Percentiles rank a stretch among this genome's conserved stretches.
Evolutionary conservation across 139 green algal species (phyloP).

Genomic region (Tetradesmus obliquus): DNA sequence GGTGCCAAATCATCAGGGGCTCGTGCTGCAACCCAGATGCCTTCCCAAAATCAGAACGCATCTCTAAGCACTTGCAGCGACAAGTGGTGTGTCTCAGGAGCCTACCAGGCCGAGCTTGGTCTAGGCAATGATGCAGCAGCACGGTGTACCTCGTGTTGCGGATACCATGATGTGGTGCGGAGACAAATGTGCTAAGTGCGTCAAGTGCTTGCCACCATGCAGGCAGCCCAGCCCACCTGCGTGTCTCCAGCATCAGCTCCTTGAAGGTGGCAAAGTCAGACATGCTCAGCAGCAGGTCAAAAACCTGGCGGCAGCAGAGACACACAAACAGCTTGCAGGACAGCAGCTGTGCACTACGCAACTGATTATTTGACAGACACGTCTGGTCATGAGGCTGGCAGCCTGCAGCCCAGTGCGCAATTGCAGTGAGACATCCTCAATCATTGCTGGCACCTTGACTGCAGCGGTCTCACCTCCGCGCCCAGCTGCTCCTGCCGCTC

Average conservation of each 20-base stretch:
- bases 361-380: no score
- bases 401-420: neutral
- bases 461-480: conserved; percentile 10
- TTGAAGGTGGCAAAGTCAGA: conserved; percentile 68
- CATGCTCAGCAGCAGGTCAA: conserved; percentile 65
- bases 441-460: neutral
- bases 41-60: no score
- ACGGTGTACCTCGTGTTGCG: no score
- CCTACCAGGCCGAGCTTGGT: no score
- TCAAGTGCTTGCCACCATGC: conserved; percentile 4
- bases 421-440: no score
- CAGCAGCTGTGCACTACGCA: no score
- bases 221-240: neutral
- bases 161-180: no score
- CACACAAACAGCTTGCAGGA: neutral
- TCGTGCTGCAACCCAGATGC: no score
- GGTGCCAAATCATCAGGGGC: no score
- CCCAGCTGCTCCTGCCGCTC: conserved; percentile 7
- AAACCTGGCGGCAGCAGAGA: conserved; percentile 46
- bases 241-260: conserved; percentile 57
- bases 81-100: no score
- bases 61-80: no score
- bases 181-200: neutral
- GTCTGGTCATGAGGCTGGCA: neutral
- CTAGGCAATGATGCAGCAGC: no score